These are phyloP conservation scores for Prunus campanulata DNA, from an alignment of 306 rosid genomes.

Conservation along the genomic window DNA sequence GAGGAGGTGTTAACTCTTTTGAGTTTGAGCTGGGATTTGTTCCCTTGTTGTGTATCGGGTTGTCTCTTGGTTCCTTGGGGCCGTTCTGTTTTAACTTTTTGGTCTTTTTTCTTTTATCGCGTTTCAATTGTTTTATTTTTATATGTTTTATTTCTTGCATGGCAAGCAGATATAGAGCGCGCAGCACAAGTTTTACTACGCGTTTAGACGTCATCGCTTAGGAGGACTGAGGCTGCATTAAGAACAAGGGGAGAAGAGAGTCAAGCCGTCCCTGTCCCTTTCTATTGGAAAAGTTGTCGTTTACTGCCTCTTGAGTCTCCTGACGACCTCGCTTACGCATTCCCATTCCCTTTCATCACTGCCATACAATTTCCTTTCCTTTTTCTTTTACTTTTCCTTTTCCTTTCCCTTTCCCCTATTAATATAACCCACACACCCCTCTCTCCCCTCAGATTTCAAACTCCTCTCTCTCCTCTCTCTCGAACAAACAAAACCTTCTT, in stretches of 20 bases:
- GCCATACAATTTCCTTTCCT: neutral
- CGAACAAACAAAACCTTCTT: no score
- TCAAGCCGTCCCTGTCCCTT: no score
- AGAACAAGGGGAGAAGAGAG: neutral
- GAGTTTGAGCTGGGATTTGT: neutral
- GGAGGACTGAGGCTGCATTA: neutral
- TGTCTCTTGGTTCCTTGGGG: neutral
- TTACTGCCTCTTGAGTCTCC: no score
- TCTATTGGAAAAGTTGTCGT: no score
- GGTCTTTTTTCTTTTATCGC: no score
- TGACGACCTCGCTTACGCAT: neutral
- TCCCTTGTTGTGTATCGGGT: neutral
- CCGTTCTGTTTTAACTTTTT: no score
- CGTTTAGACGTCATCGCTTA: neutral
- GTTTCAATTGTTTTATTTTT: no score
- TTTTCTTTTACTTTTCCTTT: neutral
- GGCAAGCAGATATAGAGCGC: neutral
- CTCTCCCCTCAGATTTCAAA: neutral
- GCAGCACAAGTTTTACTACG: neutral
- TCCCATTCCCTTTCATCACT: neutral
- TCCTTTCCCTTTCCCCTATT: neutral
- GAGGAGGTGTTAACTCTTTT: no score
- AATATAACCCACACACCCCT: neutral
- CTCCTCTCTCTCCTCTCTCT: neutral
- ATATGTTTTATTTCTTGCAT: neutral